These are phyloP conservation scores for Phytopythium vexans DNA, from an alignment of 352 stramenopile genomes.

Conservation along the genomic window DNA sequence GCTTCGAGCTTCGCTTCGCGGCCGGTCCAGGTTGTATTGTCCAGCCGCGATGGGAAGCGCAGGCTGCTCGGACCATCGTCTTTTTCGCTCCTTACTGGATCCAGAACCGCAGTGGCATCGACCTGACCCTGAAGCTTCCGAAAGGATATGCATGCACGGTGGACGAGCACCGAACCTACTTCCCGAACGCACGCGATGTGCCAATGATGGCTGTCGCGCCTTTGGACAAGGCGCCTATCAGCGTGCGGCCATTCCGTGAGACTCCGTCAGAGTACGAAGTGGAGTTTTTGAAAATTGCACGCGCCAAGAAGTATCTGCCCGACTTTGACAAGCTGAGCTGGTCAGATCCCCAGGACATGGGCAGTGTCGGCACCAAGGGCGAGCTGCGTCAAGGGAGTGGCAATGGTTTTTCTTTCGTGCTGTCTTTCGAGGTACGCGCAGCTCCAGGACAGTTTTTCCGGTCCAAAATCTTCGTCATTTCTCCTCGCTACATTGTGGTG, in stretches of 20 bases:
- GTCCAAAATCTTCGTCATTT: constrained; percentile 80
- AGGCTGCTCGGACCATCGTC: constrained; percentile 55
- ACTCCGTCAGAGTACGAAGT: constrained; percentile 52
- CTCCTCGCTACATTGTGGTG: constrained; percentile 70
- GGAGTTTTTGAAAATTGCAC: constrained; percentile 39
- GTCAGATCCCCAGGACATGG: constrained; percentile 70
- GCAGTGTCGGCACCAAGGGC: constrained; percentile 70
- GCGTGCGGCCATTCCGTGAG: constrained; percentile 66
- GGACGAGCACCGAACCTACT: constrained; percentile 72
- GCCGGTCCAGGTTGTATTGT: constrained; percentile 62
- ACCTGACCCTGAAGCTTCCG: constrained; percentile 61
- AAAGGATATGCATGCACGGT: constrained; percentile 54
- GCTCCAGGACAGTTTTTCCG: constrained; percentile 79
- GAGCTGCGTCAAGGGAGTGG: constrained; percentile 47
- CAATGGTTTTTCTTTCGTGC: constrained; percentile 61
- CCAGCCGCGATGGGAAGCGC: constrained; percentile 61
- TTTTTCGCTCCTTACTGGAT: constrained; percentile 83
- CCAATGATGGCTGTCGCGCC: constrained; percentile 64
- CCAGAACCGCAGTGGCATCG: constrained; percentile 78
- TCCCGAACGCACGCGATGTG: constrained; percentile 55
- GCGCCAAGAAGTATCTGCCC: constrained; percentile 72
- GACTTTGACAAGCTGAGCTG: constrained; percentile 69
- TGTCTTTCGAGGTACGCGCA: constrained; percentile 79
- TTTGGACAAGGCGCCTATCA: constrained; percentile 59
- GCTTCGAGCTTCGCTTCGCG: constrained; percentile 62